phyloP scores from a whole-genome alignment of 768 basidiomycete species.

The Tylopilus sp. region DNA sequence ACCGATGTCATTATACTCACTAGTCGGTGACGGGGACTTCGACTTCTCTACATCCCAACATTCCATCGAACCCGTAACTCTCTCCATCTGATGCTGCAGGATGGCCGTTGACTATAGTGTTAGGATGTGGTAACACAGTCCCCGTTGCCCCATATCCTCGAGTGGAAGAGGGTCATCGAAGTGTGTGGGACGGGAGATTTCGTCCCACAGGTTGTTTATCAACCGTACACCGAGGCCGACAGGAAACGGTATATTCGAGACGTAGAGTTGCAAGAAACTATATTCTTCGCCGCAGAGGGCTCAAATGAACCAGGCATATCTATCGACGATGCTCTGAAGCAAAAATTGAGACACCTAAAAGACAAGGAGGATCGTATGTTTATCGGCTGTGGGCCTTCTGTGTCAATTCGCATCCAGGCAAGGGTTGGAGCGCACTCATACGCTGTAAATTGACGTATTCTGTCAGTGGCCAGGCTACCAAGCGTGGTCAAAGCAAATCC shows the following conservation, averaged over 20 bases:
- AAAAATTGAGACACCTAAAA: conserved; percentile 50
- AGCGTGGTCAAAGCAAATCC: conserved; percentile 78
- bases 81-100: not conserved
- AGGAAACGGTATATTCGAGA: conserved; percentile 74
- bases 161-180: conserved; percentile 23
- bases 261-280: conserved; percentile 57
- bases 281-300: conserved; percentile 55
- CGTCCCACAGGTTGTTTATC: conserved; percentile 69
- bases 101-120: not conserved
- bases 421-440: conserved; percentile 15
- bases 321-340: conserved; percentile 61
- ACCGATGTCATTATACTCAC: conserved; percentile 10
- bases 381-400: conserved; percentile 69
- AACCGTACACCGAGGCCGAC: conserved; percentile 75
- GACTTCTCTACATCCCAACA: not conserved
- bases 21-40: not conserved
- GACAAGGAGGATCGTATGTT: conserved; percentile 68
- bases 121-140: conserved; percentile 22
- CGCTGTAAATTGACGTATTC: not conserved
- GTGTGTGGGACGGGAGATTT: conserved; percentile 41
- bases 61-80: conserved; percentile 12
- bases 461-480: conserved; percentile 76
- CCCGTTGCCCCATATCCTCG: conserved; percentile 24
- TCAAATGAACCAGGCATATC: conserved; percentile 59
- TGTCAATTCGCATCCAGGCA: conserved; percentile 76